Base-by-base conservation (phyloP, 2,329 filamentous ascomycete species). In the Acrocalymma vagum region DNA sequence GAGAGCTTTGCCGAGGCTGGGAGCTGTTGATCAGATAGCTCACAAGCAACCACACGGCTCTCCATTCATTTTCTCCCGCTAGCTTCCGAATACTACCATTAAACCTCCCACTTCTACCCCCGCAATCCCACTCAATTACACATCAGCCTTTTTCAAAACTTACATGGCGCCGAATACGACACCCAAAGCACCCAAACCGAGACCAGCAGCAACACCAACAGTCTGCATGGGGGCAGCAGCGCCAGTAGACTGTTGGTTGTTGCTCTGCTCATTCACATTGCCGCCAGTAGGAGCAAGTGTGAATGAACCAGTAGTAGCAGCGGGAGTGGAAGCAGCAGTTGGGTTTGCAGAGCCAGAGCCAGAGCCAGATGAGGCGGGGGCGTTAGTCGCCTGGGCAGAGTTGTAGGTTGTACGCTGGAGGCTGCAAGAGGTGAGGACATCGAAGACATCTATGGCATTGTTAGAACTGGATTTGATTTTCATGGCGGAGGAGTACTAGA, bases 361-460 rank as follows among this genome's bases (percentile, higher is more conserved):
- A 26, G 37, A 26, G 9, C 36, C 33, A 17, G 51, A 40, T 6
- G 38, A 29, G 3, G 33, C 27, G 13, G 46, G 22, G 9, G 47
- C 29, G 24, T 38, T 46, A 8, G 53, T 38, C 6, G 49, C 14
- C 3, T 45, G 50, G 8, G 58, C 46, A 5, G 45, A 40, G 39
- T 55, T 60, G 44, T 48, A 62, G 18, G 52, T 47, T 5, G 55
- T 62, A 23, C 55, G 56, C 6, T 43, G 42, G 41, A 67, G 65
- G 40, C 49, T 55, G 58, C 63, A 67, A 30, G 60, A 59, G 18
- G 43, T 48, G 23, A 65, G 33, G 34, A 67, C 37, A 27, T 65
- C 63, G 34, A 53, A 49, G 29, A 65, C 57, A 33, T 64, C 58
- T 56, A 17, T 13, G 20, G 15, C 9, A 22, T n/a, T 16, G 9